Evolutionary conservation across 2,329 filamentous ascomycete genomes (phyloP).

Genomic region (Aspergillus sp.): DNA sequence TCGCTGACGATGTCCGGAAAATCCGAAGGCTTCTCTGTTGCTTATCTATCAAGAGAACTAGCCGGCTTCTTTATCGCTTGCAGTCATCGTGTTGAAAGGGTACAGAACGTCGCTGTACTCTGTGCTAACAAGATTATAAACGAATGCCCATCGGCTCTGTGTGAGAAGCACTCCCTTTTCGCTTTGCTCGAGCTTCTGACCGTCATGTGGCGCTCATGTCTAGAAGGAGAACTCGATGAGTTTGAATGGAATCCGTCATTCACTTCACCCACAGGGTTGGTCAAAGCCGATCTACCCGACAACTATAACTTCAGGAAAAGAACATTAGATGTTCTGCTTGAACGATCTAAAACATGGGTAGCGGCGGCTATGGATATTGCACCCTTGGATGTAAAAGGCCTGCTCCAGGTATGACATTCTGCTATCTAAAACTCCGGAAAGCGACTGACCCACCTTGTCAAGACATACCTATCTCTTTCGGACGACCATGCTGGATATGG

Average conservation of each 20-base stretch:
- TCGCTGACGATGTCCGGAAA: slow-evolving; percentile 70
- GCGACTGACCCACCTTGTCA: not conserved
- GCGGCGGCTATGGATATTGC: slow-evolving; percentile 77
- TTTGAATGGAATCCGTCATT: slow-evolving; percentile 86
- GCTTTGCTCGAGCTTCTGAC: slow-evolving; percentile 88
- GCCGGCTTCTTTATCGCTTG: slow-evolving; percentile 82
- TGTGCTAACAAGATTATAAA: slow-evolving; percentile 85
- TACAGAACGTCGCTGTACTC: slow-evolving; percentile 80
- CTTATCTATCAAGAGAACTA: slow-evolving; percentile 85
- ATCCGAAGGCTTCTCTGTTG: slow-evolving; percentile 79
- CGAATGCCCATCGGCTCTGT: slow-evolving; percentile 84
- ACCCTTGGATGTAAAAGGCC: slow-evolving; percentile 88
- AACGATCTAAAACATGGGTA: slow-evolving; percentile 78
- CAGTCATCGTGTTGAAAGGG: slow-evolving; percentile 88
- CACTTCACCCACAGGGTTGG: slow-evolving; percentile 72
- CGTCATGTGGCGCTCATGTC: slow-evolving; percentile 91
- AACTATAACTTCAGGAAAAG: slow-evolving; percentile 79
- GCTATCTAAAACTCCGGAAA: not conserved
- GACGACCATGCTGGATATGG: slow-evolving; percentile 89
- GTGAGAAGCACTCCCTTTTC: slow-evolving; percentile 86
- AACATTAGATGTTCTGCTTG: slow-evolving; percentile 77
- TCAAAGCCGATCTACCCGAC: slow-evolving; percentile 89
- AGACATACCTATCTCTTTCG: slow-evolving; percentile 94
- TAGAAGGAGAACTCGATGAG: slow-evolving; percentile 91
- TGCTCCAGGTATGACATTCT: slow-evolving; percentile 61